Conservation (phyloP, 75 land plant species). For the Isoetes taiwanensis region DNA sequence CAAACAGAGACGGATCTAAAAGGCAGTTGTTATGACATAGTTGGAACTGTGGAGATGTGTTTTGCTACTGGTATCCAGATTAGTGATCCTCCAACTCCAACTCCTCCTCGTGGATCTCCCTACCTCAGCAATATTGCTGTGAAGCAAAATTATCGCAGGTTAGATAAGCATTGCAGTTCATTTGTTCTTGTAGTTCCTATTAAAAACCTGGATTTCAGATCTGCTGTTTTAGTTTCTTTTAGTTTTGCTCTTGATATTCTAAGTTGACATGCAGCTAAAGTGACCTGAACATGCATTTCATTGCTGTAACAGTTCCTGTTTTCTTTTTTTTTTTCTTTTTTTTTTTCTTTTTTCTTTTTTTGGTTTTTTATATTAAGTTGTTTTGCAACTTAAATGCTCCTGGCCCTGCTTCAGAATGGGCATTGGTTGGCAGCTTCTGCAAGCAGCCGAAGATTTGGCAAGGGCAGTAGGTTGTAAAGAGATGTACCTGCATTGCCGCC, state of each 20-base stretch:
- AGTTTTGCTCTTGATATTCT: background rate
- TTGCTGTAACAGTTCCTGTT: too few species aligned
- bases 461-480: slow-evolving; percentile 38
- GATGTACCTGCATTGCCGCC: slow-evolving; percentile 81
- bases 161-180: background rate
- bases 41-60: slow-evolving; percentile 74
- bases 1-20: background rate
- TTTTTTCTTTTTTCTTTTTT: background rate
- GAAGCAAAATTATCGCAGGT: slow-evolving; percentile 43
- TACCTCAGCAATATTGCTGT: slow-evolving; percentile 86
- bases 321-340: too few species aligned
- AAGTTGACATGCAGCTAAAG: too few species aligned
- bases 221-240: too few species aligned
- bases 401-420: too few species aligned
- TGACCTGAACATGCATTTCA: too few species aligned
- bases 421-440: slow-evolving; percentile 71
- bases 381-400: too few species aligned
- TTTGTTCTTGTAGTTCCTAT: background rate
- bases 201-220: too few species aligned
- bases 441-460: slow-evolving; percentile 77
- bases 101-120: slow-evolving; percentile 51
- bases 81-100: slow-evolving; percentile 39
- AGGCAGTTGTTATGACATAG: slow-evolving; percentile 41
- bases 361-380: background rate
- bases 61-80: slow-evolving; percentile 49